Base-by-base conservation (phyloP, 1,284 basidiomycete genomes). In the Cystobasidium pallidum region DNA sequence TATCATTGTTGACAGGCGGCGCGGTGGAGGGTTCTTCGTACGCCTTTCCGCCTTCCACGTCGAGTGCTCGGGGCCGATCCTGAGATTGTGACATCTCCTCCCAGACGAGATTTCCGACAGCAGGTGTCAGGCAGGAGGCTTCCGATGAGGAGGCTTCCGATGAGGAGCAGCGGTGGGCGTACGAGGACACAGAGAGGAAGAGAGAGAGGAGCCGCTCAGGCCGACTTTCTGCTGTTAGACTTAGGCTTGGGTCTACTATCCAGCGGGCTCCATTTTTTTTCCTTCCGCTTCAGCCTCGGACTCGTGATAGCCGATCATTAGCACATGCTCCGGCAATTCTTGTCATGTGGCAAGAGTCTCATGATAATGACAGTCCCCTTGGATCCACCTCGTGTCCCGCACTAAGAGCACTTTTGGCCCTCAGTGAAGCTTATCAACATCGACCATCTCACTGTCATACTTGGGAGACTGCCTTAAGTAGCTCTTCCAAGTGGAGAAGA, bases 1-100 rank as follows among this genome's bases (percentile, higher is more conserved):
- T 64, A 36, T 64, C 61, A 19, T 55, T 34, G 52, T 71, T 71
- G 59, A 64, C 61, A 26, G 68, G 57, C 47, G n/a, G n/a, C n/a
- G 59, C 58, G 43, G 47, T 26, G 4, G 32, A 51, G 21, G 59
- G 51, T 30, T 64, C 62, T 24, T 26, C 49, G 28, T 71, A 71
- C 47, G 52, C 52, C 47, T 41, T 24, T 63, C 68, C 68, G 7
- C 59, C 39, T 43, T 62, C 59, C 4, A 64, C 59, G 59, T 71
- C 68, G 17, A 59, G 45, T 0, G 68, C 68, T n/a, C 52, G 41
- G 3, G 55, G 39, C 1, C 45, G 43, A 19, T 32, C 58, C 28
- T 61, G 62, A 54, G 51, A 54, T 21, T 57, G 54, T 36, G 54
- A 32, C 54, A 57, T 57, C 24, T 28, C 19, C 17, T 15, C 30